Conservation (phyloP, 1,284 basidiomycete species). For the Mixia osmundae region DNA sequence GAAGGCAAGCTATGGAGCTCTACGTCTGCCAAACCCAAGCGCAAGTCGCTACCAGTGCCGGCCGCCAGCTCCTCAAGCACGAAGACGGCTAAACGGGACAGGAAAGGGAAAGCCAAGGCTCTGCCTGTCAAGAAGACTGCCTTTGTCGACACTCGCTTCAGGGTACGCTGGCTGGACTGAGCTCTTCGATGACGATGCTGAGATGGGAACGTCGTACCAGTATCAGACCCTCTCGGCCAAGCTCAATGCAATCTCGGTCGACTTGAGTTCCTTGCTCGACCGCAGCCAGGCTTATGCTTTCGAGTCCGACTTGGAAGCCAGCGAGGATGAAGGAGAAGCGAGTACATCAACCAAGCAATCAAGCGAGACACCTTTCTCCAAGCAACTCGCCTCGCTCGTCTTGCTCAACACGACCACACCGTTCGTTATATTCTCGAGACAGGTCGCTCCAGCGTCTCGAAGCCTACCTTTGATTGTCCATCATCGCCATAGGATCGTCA, state of each 20-base stretch:
- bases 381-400: conserved; percentile 3
- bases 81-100: no score
- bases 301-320: background rate
- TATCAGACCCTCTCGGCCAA: conserved; percentile 6
- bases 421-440: conserved; percentile 11
- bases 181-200: background rate
- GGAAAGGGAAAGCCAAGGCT: conserved; percentile 1
- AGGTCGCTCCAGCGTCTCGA: conserved; percentile 11
- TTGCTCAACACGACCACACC: conserved; percentile 15
- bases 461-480: conserved; percentile 17
- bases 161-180: conserved; percentile 1
- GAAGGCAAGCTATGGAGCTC: no score
- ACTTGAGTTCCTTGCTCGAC: conserved; percentile 5
- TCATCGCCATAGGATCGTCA: conserved; percentile 11
- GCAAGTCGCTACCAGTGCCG: no score
- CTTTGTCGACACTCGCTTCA: conserved; percentile 5
- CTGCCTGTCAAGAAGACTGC: conserved; percentile 3
- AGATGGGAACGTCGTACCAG: background rate
- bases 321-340: conserved; percentile 3
- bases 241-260: conserved; percentile 7
- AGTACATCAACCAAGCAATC: background rate
- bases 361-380: conserved; percentile 6
- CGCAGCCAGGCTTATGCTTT: background rate
- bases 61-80: no score
- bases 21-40: no score